Evolutionary conservation across 2,329 filamentous ascomycete species (phyloP), one percentile per base, ranked within the genome.

Genomic region (Helminthosporium solani): DNA sequence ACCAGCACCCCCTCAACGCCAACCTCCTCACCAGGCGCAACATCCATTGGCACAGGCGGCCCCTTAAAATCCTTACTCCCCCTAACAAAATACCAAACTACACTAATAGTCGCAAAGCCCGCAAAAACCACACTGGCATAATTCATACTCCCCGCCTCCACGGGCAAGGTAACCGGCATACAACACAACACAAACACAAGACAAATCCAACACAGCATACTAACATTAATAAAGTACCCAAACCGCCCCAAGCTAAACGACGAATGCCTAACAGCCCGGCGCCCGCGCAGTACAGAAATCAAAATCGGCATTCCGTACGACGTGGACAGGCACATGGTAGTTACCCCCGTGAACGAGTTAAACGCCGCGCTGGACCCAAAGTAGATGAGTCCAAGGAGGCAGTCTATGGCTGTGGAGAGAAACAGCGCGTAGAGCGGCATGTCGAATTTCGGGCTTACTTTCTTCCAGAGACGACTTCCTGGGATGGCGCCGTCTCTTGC

Each of bases 361-460:
- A 91, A 91, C 0, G 88, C 88, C 0, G 86, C 85, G 0, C 81
- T 80, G 1, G 84, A 87, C 8, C 88, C 88, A 53, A 91, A 89
- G 72, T 88, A 91, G 67, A 91, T 90, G 54, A 88, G 77, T 0
- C 87, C 87, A 0, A 91, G 77, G 9, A 90, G 71, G 55, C 82
- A 86, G 66, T 87, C 83, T 34, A 91, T 81, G 0, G 76, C 62
- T 0, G 86, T 84, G 0, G 86, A 88, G 2, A 91, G 75, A 2
- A 83, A 72, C 6, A 91, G 76, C 1, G 84, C 86, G 75, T 78
- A 83, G 1, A 92, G 73, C 0, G 88, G 88, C 44, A 91, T 83
- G 46, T 85, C 83, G 40, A 88, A 78, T 2, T 73, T 75, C 49
- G 75, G 76, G 69, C 87, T 82, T 34, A 90, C 85, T 36, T 75